phyloP scores from a whole-genome alignment of 169 alveolate genomes.

The Perkinsus chesapeaki region DNA sequence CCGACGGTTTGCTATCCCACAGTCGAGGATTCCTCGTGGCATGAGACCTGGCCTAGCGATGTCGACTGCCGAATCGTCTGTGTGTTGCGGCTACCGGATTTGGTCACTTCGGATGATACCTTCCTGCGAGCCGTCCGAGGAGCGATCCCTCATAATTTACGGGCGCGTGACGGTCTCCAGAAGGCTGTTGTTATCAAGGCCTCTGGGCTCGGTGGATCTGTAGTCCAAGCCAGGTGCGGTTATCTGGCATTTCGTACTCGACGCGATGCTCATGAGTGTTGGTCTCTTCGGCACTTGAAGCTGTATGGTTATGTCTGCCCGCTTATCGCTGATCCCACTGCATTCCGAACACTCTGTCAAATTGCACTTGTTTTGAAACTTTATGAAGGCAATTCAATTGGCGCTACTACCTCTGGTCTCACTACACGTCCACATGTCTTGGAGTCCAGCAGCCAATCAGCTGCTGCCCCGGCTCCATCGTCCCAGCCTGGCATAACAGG shows the following conservation, averaged over 20 bases:
- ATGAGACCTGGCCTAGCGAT: neutral
- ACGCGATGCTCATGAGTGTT: neutral
- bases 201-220: neutral
- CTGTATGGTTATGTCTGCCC: neutral
- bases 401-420: neutral
- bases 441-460: neutral
- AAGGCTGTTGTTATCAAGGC: neutral
- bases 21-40: neutral
- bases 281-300: neutral
- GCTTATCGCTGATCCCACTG: neutral
- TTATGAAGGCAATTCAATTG: neutral
- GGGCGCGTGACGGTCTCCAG: neutral
- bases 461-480: neutral
- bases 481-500: neutral
- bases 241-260: neutral
- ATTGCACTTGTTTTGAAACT: neutral
- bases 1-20: neutral
- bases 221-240: neutral
- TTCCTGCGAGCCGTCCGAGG: neutral
- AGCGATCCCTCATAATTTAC: neutral
- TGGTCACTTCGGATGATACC: neutral
- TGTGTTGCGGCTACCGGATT: neutral
- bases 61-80: neutral
- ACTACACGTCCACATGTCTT: neutral
- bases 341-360: neutral